Conservation (phyloP, 2,329 filamentous ascomycete genomes). For the Penicillium psychrosexuale region DNA sequence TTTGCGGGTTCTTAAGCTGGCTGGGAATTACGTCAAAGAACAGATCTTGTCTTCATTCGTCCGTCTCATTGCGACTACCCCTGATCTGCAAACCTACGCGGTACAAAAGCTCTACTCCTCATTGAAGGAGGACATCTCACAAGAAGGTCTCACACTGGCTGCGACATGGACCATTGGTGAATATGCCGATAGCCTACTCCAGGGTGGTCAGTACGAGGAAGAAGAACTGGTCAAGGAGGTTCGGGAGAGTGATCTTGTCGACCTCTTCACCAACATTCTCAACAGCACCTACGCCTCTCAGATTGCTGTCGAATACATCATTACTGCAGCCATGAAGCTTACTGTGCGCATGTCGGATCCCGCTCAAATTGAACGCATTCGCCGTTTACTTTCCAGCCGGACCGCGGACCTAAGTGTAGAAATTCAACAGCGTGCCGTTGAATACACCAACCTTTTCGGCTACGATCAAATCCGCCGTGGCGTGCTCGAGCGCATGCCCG, state of each 20-base stretch:
- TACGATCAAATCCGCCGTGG: conserved; percentile 83
- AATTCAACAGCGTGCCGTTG: conserved; percentile 91
- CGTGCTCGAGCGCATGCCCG: conserved; percentile 95
- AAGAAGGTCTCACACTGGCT: conserved; percentile 89
- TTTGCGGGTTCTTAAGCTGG: conserved; percentile 86
- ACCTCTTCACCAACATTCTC: conserved; percentile 86
- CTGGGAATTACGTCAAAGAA: conserved; percentile 96
- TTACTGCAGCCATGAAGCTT: conserved; percentile 91
- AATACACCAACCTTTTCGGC: conserved; percentile 91
- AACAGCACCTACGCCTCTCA: conserved; percentile 93
- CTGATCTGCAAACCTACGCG: conserved; percentile 92
- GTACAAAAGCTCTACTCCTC: conserved; percentile 91
- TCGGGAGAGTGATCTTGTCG: conserved; percentile 83
- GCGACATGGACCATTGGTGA: conserved; percentile 98
- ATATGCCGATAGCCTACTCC: conserved; percentile 86
- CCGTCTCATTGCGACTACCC: conserved; percentile 87
- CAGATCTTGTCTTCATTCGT: conserved; percentile 97
- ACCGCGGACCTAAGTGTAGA: conserved; percentile 90
- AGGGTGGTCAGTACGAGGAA: conserved; percentile 87
- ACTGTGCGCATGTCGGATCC: conserved; percentile 81
- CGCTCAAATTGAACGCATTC: conserved; percentile 80
- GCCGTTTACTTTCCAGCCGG: conserved; percentile 71
- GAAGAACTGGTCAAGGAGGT: conserved; percentile 82
- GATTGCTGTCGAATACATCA: conserved; percentile 90
- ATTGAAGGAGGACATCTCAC: conserved; percentile 93